Percentiles rank a stretch among this genome's conserved stretches.
Evolutionary conservation across 306 rosid species (phyloP).

Genomic region (Vigna radiata): DNA sequence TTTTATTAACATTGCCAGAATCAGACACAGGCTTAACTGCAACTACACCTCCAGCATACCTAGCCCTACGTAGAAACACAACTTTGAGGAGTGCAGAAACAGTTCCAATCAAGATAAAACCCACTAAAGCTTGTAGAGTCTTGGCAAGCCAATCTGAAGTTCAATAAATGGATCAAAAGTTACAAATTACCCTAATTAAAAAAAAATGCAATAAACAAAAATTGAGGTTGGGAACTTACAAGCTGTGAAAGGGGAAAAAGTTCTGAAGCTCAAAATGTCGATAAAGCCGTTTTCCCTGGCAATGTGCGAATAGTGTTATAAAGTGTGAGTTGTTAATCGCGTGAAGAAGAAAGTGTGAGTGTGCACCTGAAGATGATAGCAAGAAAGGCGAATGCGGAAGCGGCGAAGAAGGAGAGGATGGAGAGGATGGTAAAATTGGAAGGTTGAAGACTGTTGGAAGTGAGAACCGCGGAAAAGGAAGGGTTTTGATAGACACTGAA

Average conservation of each 20-base stretch:
- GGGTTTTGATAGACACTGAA: constrained; percentile 83
- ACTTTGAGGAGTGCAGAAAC: constrained; percentile 75
- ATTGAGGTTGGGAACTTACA: constrained; percentile 60
- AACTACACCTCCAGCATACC: constrained; percentile 49
- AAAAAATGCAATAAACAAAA: neutral
- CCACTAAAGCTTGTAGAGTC: constrained; percentile 61
- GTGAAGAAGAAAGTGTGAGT: neutral
- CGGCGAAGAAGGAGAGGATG: constrained; percentile 67
- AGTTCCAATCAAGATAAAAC: constrained; percentile 68
- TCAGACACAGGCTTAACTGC: constrained; percentile 47
- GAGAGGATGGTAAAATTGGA: constrained; percentile 63
- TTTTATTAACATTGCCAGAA: constrained; percentile 54
- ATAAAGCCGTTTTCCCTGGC: constrained; percentile 71
- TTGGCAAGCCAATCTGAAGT: constrained; percentile 73
- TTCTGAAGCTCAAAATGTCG: constrained; percentile 55
- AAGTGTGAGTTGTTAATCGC: neutral
- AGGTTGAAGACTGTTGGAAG: constrained; percentile 81
- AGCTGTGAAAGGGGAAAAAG: constrained; percentile 58
- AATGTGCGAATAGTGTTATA: constrained; percentile 33
- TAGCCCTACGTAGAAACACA: constrained; percentile 54
- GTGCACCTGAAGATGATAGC: constrained; percentile 64
- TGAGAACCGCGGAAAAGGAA: constrained; percentile 76
- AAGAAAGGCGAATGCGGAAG: constrained; percentile 69
- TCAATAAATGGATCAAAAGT: constrained; percentile 31
- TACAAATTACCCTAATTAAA: neutral